phyloP scores from a whole-genome alignment of 345 rosid species.

The Laguncularia racemosa region DNA sequence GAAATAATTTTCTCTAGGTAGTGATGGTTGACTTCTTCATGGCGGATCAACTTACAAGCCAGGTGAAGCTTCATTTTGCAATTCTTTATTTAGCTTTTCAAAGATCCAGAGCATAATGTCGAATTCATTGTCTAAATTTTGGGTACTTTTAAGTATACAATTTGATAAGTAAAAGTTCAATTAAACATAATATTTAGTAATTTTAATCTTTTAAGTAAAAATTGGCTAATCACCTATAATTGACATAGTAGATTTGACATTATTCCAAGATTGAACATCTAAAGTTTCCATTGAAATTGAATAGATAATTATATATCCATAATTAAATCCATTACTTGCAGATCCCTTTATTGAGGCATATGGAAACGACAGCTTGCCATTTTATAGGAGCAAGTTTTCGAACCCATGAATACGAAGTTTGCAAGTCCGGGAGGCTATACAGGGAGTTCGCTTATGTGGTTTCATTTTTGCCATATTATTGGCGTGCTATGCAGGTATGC shows the following conservation, averaged over 20 bases:
- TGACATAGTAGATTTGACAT: no score
- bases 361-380: slow-evolving; percentile 83
- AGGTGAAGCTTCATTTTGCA: slow-evolving; percentile 36
- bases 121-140: no score
- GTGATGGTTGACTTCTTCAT: slow-evolving; percentile 91
- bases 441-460: slow-evolving; percentile 71
- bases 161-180: no score
- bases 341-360: slow-evolving; percentile 80
- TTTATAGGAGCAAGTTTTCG: slow-evolving; percentile 64
- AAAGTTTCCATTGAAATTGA: no score
- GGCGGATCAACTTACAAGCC: slow-evolving; percentile 98
- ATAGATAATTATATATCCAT: no score
- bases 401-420: slow-evolving; percentile 59
- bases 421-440: slow-evolving; percentile 56
- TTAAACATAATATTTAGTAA: no score
- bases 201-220: no score
- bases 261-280: no score
- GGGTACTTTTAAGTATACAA: no score
- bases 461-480: slow-evolving; percentile 82
- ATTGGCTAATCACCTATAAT: no score
- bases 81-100: background rate
- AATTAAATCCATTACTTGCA: slow-evolving; percentile 9
- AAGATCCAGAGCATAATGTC: no score
- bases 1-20: slow-evolving; percentile 36
- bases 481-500: slow-evolving; percentile 97